Evolutionary conservation across 768 basidiomycete species (phyloP).

Genomic region (Rhizopogon salebrosus): DNA sequence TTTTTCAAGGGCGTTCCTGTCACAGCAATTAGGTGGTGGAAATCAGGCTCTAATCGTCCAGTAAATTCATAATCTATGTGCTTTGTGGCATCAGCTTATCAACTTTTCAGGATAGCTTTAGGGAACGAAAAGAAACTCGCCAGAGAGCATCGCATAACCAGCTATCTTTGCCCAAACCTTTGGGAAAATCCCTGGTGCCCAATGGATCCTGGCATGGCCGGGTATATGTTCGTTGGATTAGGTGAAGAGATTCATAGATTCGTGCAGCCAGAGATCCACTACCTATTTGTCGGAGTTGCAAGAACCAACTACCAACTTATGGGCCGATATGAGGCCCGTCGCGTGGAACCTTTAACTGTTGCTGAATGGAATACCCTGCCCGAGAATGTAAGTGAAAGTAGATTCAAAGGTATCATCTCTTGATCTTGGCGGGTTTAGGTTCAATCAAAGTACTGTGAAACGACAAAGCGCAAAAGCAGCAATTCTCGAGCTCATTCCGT

Average conservation of each 20-base stretch:
- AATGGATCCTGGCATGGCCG: constrained; percentile 40
- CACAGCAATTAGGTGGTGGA: not conserved
- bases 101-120: constrained; percentile 16
- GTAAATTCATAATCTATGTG: not conserved
- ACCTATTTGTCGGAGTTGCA: constrained; percentile 41
- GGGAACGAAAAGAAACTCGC: constrained; percentile 17
- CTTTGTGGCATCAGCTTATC: not conserved
- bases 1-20: not conserved
- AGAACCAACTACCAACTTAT: constrained; percentile 38
- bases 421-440: not conserved
- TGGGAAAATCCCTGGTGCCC: constrained; percentile 55
- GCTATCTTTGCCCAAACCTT: constrained; percentile 45
- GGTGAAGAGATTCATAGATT: constrained; percentile 42
- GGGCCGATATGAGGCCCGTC: constrained; percentile 20
- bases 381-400: constrained; percentile 26
- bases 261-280: constrained; percentile 31
- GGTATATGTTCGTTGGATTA: constrained; percentile 53
- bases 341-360: constrained; percentile 35
- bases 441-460: constrained; percentile 27
- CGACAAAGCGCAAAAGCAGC: constrained; percentile 35
- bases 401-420: constrained; percentile 11
- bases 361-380: constrained; percentile 44
- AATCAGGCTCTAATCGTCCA: constrained; percentile 1
- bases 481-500: constrained; percentile 28
- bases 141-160: constrained; percentile 20